A percentile compares a stretch with the other conserved stretches of the same genome.
phyloP scores from a whole-genome alignment of 805 yeast genomes.

The Kodamaea neixiangensis region DNA sequence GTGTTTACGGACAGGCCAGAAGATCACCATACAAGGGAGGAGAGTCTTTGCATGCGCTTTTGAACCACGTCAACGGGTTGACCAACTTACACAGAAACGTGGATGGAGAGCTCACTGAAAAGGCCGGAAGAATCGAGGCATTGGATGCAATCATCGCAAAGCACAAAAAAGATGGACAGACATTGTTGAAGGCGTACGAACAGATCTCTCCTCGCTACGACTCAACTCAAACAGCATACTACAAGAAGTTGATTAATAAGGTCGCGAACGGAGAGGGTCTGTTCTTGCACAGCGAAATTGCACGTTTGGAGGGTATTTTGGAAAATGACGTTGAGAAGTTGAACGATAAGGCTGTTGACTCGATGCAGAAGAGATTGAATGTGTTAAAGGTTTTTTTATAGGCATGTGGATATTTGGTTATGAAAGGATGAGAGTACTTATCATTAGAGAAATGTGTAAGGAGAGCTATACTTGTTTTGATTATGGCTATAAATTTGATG shows the following conservation, averaged over 20 bases:
- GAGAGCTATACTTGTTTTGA: no score
- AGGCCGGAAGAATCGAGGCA: slow-evolving; percentile 33
- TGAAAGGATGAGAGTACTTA: no score
- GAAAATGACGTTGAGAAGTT: slow-evolving; percentile 34
- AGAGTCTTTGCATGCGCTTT: slow-evolving; percentile 20
- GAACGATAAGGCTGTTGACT: slow-evolving; percentile 47
- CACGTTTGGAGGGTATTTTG: slow-evolving; percentile 48
- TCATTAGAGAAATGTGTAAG: no score
- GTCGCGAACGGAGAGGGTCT: slow-evolving; percentile 44
- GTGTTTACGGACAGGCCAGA: slow-evolving; percentile 26
- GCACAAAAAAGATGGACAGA: neutral
- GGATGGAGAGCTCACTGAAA: slow-evolving; percentile 31
- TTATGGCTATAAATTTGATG: no score
- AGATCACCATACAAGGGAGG: slow-evolving; percentile 25
- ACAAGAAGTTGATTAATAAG: slow-evolving; percentile 48
- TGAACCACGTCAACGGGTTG: slow-evolving; percentile 29
- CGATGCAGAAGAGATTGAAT: slow-evolving; percentile 53
- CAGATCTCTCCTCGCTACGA: neutral
- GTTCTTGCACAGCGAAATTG: slow-evolving; percentile 47
- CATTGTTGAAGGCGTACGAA: slow-evolving; percentile 1
- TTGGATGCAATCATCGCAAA: slow-evolving; percentile 19
- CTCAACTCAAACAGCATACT: slow-evolving; percentile 40
- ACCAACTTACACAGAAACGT: slow-evolving; percentile 30
- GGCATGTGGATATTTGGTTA: no score
- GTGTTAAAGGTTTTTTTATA: slow-evolving; percentile 33